Evolutionary conservation across 768 basidiomycete genomes (phyloP), one percentile per base, ranked within the genome.

Genomic region (Boletus tylopilopsis): DNA sequence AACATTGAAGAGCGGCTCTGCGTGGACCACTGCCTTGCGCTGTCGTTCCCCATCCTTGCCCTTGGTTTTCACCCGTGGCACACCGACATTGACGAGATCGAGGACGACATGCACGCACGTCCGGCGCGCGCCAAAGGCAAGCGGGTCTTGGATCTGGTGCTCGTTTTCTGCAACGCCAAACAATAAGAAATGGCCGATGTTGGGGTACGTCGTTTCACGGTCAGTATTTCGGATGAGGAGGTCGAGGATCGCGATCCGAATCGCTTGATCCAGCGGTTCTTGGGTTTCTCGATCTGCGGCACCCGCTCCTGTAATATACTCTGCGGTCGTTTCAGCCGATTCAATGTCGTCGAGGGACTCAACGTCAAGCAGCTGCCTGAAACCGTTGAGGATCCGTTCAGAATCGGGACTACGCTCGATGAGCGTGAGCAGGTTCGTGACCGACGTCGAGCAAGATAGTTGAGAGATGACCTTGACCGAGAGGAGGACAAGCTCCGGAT

Each of bases 141-240:
- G 81, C 2, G 89, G 89, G 61, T 90, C 88, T 58, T 89, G 83
- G 25, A 91, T 84, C 48, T 80, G 79, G 48, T 84, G 74, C 24
- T 84, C 80, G 8, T 71, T 70, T n/a, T 74, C 74, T 2, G 75
- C 65, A 4, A 76, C 72, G 19, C 89, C 87, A 59, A 94, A 90
- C 19, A 96, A 76, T 11, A 97, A 71, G 70, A 90, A 89, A 68
- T 96, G 94, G 0, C 88, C 87, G 18, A 95, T 61, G 58, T 94
- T 96, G 6, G 94, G 93, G 56, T 82, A 90, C 0, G 80, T 68
- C 9, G 77, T 69, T 37, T 73, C 76, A 0, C 70, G 64, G n/a
- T 77, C 71, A 0, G 93, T 93, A 51, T 86, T 88, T 49, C 81
- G 81, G 35, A 91, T 80, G 45, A 98, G 75, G 11, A 98, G 71